Evolutionary conservation across 805 yeast species (phyloP), one percentile per base, ranked within the genome.

Genomic region (Candida maesae): DNA sequence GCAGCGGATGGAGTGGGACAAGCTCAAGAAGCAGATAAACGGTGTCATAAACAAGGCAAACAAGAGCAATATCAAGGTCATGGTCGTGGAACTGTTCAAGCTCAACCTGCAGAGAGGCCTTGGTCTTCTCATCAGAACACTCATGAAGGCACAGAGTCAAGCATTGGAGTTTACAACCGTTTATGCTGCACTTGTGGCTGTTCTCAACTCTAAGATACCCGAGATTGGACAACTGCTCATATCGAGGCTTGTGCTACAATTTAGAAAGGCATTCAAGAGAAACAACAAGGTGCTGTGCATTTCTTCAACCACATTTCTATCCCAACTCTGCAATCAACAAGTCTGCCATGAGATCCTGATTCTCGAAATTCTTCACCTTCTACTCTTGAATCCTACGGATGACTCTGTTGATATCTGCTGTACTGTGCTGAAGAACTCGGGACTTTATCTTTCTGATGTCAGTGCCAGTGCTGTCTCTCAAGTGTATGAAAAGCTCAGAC

Each of bases 121-220:
- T 24, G 90, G 90, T 1, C 48, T 81, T 2, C 59, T 85, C 9
- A 75, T 76, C n/a, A 67, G 79, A 36, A 63, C 73, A 30, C 37
- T 85, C 2, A 75, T 84, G 72, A 70, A 70, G 35, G 69, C 74
- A 0, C 84, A 78, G 51, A 53, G 67, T 12, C 58, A 54, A 7
- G 66, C 78, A 12, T 32, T 59, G 14, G 49, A 65, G 0, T 64
- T 59, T 44, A 70, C 84, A 0, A 60, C 76, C 0, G 69, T 73
- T 1, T 80, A 74, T 50, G 78, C 89, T 0, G 64, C 84, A 1
- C 52, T 88, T 26, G 69, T 75, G 0, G 70, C 81, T 2, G 70
- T 81, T 1, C 38, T 88, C 10, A 83, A 84, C 59, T 72, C 84
- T 5, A 76, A 81, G 49, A 58, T 85, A 4, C 93, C 95, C 0